Conservation (phyloP, 352 stramenopile species). For the Globisporangium middletonii region DNA sequence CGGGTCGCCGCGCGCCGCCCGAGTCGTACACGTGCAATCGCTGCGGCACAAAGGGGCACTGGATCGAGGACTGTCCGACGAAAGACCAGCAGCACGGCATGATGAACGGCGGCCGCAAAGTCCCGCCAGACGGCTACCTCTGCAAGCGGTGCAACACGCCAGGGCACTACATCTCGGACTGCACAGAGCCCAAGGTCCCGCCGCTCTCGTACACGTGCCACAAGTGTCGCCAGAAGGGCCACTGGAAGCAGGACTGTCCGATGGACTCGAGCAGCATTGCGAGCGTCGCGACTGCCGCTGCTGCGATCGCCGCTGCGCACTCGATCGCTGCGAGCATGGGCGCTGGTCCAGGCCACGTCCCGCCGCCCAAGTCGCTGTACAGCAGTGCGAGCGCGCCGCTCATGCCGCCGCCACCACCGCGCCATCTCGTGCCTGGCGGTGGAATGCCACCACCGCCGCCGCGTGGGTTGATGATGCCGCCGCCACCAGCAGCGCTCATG, state of each 20-base stretch:
- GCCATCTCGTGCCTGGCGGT: slow-evolving; percentile 36
- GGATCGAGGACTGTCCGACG: slow-evolving; percentile 84
- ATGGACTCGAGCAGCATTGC: slow-evolving; percentile 61
- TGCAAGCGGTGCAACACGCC: slow-evolving; percentile 85
- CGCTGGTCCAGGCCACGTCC: neutral
- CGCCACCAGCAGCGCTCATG: slow-evolving; percentile 15
- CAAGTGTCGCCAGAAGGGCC: slow-evolving; percentile 83
- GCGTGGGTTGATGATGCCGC: slow-evolving; percentile 12
- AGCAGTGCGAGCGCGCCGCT: neutral
- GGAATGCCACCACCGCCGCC: slow-evolving; percentile 29
- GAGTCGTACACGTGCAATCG: slow-evolving; percentile 88
- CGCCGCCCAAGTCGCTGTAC: slow-evolving; percentile 1
- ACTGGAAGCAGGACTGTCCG: slow-evolving; percentile 86
- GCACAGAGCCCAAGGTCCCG: slow-evolving; percentile 76
- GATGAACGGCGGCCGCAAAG: slow-evolving; percentile 18
- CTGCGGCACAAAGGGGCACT: slow-evolving; percentile 80
- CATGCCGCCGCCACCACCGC: slow-evolving; percentile 35
- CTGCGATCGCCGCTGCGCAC: slow-evolving; percentile 25
- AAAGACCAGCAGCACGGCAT: slow-evolving; percentile 57
- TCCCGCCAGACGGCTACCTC: slow-evolving; percentile 73
- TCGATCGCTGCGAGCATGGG: slow-evolving; percentile 8
- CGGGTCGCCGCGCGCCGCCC: slow-evolving; percentile 46
- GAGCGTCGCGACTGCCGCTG: slow-evolving; percentile 31
- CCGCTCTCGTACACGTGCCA: slow-evolving; percentile 80
- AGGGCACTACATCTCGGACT: slow-evolving; percentile 85